Evolutionary conservation across 2,329 filamentous ascomycete species (phyloP), one percentile per base, ranked within the genome.

Genomic region (Fusarium succisae): DNA sequence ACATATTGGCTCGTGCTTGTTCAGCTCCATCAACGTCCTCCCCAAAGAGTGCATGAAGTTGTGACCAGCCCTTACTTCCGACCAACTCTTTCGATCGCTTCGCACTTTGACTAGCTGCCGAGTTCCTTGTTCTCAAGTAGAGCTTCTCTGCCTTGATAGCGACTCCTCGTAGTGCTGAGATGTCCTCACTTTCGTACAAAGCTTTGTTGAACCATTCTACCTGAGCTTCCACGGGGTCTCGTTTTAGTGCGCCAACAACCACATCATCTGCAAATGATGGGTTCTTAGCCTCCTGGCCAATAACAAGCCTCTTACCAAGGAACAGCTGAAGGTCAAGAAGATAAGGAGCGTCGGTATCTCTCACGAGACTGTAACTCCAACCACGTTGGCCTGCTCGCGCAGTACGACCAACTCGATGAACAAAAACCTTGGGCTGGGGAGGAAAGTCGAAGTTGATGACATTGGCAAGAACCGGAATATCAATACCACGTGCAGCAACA

Each of bases 371-470:
- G 84, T 98, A 99, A 84, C 93, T 93, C 96, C 96, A 98, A 72
- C 96, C 96, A 74, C 92, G 91, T 78, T 94, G 92, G 20, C 96
- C 96, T 50, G 97, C 97, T 89, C 96, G 91, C 45, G 96, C 97
- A 32, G 97, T 99, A 84, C 96, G 92, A 78, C 96, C 96, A 53
- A 99, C 96, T 80, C 96, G 92, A 83, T 99, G 96, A 35, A 99
- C 93, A 78, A 97, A 99, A 47, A 99, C 91, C 84, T 99, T 99
- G 26, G 96, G 94, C 79, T 98, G 96, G 4, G 96, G 93, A 7
- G 96, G 96, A 74, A 99, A 99, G 80, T 98, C 96, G 83, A 97
- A 99, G 86, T 99, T 98, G 86, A 99, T 96, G 67, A 99, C 96
- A 80, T 99, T 98, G 64, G 94, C 95, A 41, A 99, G 88, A 53